Base-by-base conservation (phyloP, 1,139 yeast genomes). In the Magnusiomyces magnusii region DNA sequence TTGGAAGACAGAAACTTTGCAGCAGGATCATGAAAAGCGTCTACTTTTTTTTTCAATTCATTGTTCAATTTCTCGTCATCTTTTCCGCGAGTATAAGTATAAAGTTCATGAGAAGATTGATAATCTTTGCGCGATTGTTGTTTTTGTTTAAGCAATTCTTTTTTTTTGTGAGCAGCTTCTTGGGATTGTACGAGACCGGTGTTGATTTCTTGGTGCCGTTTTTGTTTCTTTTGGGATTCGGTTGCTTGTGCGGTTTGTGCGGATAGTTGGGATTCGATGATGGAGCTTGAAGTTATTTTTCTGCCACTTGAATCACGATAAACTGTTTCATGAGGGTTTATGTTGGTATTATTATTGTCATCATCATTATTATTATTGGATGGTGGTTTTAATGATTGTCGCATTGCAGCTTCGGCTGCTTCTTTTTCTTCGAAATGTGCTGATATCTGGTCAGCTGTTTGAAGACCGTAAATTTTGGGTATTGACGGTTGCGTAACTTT, bases 11-110 rank as follows among this genome's bases (percentile, higher is more conserved):
- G 67, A 64, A 84, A 85, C 15, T 77, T 67, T 7, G 79, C 72
- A 47, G 87, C 78, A 0, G 97, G 97, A 68, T 91, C 97, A 52
- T 87, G 90, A 56, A 78, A 78, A 41, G 2, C 66, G 60, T 62
- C 73, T 74, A 67, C 75, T 71, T 24, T 66, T 65, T 10, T 69
- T 21, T 55, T 55, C 36, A 57, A 50, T 44, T 57, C 57, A 23
- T 25, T 25, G 47, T 59, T 59, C 23, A 57, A 36, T 42, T 59
- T 59, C 19, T 31, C 51, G 50, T 59, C 61, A 25, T 59, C 53
- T 3, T 10, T 52, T 31, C 47, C 2, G 68, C 63, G 19, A 67
- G 67, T 23, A 74, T 71, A 15, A 65, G 64, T n/a, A 79, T 62
- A n/a, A 67, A 71, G 23, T 67, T 65, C 44, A 15, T 10, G 28